Conservation (phyloP, 495 filamentous ascomycete genomes). For the Penicillium coprophilum region DNA sequence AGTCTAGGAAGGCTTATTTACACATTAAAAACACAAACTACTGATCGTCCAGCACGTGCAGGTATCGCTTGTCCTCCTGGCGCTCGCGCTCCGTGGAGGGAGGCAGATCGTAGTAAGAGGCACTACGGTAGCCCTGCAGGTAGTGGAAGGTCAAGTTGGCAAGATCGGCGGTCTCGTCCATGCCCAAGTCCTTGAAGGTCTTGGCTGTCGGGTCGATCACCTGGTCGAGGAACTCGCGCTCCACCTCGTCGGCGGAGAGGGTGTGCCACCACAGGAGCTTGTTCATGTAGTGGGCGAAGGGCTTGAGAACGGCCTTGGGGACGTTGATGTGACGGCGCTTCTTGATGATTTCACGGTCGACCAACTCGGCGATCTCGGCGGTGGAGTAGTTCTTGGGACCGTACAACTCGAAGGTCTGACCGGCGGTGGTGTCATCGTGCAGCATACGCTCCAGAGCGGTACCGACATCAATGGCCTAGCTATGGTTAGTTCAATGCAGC, state of each 20-base stretch:
- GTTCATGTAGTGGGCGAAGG: constrained; percentile 69
- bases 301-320: constrained; percentile 75
- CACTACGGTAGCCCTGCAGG: constrained; percentile 81
- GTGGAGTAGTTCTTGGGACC: constrained; percentile 91
- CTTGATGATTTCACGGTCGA: constrained; percentile 91
- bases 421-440: constrained; percentile 83
- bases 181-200: constrained; percentile 91
- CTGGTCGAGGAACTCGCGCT: constrained; percentile 93
- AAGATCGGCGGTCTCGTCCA: constrained; percentile 75
- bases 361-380: constrained; percentile 79
- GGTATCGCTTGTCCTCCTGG: constrained; percentile 91
- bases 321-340: constrained; percentile 88
- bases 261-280: constrained; percentile 83
- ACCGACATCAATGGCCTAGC: constrained; percentile 81
- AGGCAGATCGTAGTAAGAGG: constrained; percentile 85
- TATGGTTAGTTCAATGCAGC: constrained; percentile 6
- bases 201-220: constrained; percentile 86
- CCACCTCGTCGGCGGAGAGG: constrained; percentile 80
- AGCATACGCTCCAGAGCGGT: constrained; percentile 83
- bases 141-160: constrained; percentile 85
- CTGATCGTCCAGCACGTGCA: constrained; percentile 90
- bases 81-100: constrained; percentile 93
- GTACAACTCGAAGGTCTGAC: constrained; percentile 92
- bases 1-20: constrained; percentile 46
- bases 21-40: constrained; percentile 52